These are phyloP conservation scores for Apostasia shenzhenica DNA, from an alignment of 106 monocot species.

Conservation along the genomic window DNA sequence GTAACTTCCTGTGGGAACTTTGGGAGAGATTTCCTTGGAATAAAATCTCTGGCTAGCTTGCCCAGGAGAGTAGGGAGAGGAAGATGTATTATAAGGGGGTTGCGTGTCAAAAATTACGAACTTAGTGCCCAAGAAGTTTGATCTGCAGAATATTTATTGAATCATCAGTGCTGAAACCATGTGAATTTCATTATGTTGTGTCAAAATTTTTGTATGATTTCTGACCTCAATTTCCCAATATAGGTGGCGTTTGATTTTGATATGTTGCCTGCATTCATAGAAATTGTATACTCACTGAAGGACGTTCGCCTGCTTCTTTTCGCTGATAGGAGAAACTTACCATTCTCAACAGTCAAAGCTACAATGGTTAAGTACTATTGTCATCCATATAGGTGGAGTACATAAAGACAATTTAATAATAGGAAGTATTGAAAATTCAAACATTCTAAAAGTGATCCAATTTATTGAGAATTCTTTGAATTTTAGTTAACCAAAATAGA, in stretches of 20 bases:
- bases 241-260: conserved; percentile 45
- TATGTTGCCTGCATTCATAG: conserved; percentile 38
- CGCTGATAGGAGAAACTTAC: conserved; percentile 63
- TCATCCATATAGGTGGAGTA: too few species aligned
- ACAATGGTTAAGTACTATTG: neutral
- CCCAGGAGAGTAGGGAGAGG: conserved; percentile 5
- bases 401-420: too few species aligned
- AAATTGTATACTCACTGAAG: conserved; percentile 32
- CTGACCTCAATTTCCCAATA: conserved; percentile 61
- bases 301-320: conserved; percentile 36
- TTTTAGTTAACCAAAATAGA: too few species aligned
- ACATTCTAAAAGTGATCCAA: too few species aligned
- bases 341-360: conserved; percentile 51
- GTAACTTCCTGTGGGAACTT: conserved; percentile 35
- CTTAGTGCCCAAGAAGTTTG: conserved; percentile 43
- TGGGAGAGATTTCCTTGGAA: conserved; percentile 57
- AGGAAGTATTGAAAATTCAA: too few species aligned
- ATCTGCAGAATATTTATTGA: conserved; percentile 3
- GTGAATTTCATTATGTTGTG: neutral
- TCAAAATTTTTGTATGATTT: too few species aligned
- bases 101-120: conserved; percentile 46
- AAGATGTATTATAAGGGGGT: conserved; percentile 25
- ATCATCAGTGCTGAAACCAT: too few species aligned
- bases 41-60: conserved; percentile 39
- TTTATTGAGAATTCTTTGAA: too few species aligned